These are phyloP conservation scores for Botryotinia narcissicola DNA, from an alignment of 2,329 filamentous ascomycete genomes.

Conservation along the genomic window DNA sequence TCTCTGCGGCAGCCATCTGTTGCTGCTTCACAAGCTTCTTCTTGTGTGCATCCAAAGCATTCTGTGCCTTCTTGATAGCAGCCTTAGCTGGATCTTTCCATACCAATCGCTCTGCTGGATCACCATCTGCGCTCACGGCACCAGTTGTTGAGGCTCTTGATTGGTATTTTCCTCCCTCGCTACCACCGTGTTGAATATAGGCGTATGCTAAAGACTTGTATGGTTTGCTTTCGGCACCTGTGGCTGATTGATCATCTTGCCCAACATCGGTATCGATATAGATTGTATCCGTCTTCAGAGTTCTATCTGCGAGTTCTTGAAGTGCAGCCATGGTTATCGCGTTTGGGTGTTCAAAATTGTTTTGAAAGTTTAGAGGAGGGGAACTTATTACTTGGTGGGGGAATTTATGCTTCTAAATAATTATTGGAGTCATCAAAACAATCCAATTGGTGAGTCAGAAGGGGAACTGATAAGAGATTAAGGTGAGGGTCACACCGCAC, in stretches of 20 bases:
- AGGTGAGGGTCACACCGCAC: not conserved
- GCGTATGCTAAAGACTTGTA: constrained; percentile 81
- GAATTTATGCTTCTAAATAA: not conserved
- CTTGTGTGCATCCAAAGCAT: constrained; percentile 71
- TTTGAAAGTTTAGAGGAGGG: constrained; percentile 10
- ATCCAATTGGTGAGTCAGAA: constrained; percentile 13
- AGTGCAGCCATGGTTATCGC: constrained; percentile 36
- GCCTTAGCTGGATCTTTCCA: constrained; percentile 85
- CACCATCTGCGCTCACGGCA: constrained; percentile 58
- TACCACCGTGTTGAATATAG: constrained; percentile 63
- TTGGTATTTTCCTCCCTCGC: constrained; percentile 58
- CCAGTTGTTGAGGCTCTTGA: constrained; percentile 66
- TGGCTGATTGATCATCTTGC: constrained; percentile 62
- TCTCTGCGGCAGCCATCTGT: constrained; percentile 67
- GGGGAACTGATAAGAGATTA: constrained; percentile 4
- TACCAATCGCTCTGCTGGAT: constrained; percentile 60
- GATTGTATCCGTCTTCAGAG: constrained; percentile 49
- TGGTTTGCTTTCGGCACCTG: constrained; percentile 69
- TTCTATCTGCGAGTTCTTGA: constrained; percentile 52
- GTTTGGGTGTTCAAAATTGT: constrained; percentile 4
- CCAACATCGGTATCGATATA: constrained; percentile 83
- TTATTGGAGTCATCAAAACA: constrained; percentile 11
- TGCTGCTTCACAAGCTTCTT: constrained; percentile 81
- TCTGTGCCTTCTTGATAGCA: constrained; percentile 80
- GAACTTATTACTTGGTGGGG: constrained; percentile 10